These are phyloP conservation scores for Dictyostelium firmibasis DNA, from an alignment of 78 protist species.

Conservation along the genomic window DNA sequence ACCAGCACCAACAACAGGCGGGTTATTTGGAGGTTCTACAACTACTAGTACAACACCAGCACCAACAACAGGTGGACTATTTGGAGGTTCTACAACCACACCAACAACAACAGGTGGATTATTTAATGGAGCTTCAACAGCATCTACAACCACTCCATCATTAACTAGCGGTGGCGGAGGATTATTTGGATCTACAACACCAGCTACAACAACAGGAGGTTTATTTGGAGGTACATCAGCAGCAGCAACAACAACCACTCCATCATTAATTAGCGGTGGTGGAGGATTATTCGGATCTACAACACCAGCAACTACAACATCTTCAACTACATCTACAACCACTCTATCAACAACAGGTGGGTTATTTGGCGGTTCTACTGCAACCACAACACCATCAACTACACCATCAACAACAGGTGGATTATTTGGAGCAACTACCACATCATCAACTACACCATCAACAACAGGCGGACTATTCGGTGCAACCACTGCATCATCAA, in stretches of 20 bases:
- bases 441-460: conserved; percentile 20
- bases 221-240: neutral
- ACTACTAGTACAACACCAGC: neutral
- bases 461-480: conserved; percentile 9
- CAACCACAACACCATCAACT: neutral
- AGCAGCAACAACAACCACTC: neutral
- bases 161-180: neutral
- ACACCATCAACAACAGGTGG: conserved; percentile 19
- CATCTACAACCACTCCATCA: conserved; percentile 11
- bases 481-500: neutral
- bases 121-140: neutral
- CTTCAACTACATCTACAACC: neutral
- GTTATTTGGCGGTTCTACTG: neutral
- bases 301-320: neutral
- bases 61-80: conserved; percentile 16
- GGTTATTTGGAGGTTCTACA: neutral
- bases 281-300: neutral
- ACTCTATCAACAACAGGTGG: neutral
- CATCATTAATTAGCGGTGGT: neutral
- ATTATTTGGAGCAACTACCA: neutral
- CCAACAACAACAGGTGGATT: conserved; percentile 3
- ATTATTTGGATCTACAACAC: conserved; percentile 1
- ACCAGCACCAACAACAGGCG: conserved; percentile 19
- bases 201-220: neutral
- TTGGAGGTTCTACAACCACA: neutral